Evolutionary conservation across 371 early-diverging fungal genomes (phyloP).

Genomic region (Lichtheimia ornata): DNA sequence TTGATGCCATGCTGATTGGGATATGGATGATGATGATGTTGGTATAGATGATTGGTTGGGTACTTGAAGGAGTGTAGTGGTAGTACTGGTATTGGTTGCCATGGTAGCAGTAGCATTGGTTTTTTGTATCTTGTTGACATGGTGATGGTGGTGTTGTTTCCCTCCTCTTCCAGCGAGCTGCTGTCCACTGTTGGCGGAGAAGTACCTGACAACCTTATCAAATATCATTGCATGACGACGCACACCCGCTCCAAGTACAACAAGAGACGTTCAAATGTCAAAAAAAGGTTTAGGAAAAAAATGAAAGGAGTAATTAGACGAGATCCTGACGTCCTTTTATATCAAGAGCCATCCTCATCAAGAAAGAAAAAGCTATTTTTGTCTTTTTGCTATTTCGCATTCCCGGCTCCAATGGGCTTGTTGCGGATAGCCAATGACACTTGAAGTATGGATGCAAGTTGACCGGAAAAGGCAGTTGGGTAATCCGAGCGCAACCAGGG

Average conservation of each 20-base stretch:
- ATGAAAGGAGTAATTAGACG: too few relatives aligned
- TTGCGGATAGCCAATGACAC: too few relatives aligned
- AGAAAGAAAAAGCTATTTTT: too few relatives aligned
- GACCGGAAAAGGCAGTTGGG: neutral
- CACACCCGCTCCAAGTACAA: too few relatives aligned
- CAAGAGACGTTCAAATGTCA: too few relatives aligned
- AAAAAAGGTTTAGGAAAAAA: too few relatives aligned
- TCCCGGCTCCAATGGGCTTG: too few relatives aligned
- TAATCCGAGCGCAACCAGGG: neutral
- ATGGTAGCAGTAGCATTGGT: conserved; percentile 2
- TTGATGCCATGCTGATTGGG: conserved; percentile 5
- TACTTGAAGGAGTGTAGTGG: too few relatives aligned
- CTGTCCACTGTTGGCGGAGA: neutral
- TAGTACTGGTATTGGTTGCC: too few relatives aligned
- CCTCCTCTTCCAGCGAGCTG: neutral
- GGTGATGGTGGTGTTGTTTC: neutral
- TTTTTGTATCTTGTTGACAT: neutral
- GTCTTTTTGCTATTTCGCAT: too few relatives aligned
- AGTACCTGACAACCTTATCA: conserved; percentile 1
- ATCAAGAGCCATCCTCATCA: too few relatives aligned
- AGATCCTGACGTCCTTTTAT: too few relatives aligned
- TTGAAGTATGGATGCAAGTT: neutral
- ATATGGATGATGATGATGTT: neutral
- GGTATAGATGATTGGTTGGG: neutral
- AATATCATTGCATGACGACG: conserved; percentile 1